Evolutionary conservation across 768 basidiomycete species (phyloP).

Genomic region (Holtermanniella nyarrowii): DNA sequence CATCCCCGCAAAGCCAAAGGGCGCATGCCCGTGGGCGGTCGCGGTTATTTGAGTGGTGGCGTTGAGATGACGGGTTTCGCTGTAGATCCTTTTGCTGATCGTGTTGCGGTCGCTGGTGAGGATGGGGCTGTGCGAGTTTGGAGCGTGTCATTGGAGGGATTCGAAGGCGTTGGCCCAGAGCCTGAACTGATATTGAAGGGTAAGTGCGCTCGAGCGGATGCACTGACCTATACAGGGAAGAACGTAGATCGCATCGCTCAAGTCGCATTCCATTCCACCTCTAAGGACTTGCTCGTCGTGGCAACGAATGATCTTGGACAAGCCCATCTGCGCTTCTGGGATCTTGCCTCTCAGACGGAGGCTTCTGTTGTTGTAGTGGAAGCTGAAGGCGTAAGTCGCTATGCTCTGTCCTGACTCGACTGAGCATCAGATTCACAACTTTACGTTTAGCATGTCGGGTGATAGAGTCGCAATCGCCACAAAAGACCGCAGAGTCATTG

Average conservation of each 20-base stretch:
- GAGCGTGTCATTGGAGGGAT: slow-evolving; percentile 16
- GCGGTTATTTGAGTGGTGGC: slow-evolving; percentile 30
- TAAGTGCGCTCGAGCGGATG: slow-evolving; percentile 3
- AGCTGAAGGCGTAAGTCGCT: slow-evolving; percentile 20
- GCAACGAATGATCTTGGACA: slow-evolving; percentile 38
- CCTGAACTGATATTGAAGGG: slow-evolving; percentile 27
- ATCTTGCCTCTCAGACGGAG: slow-evolving; percentile 20
- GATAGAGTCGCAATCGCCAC: slow-evolving; percentile 34
- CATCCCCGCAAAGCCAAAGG: slow-evolving; percentile 37
- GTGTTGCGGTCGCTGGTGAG: slow-evolving; percentile 36
- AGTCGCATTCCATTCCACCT: slow-evolving; percentile 37
- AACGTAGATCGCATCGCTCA: slow-evolving; percentile 36
- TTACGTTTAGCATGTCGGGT: slow-evolving; percentile 31
- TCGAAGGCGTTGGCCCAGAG: slow-evolving; percentile 23
- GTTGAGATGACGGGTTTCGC: slow-evolving; percentile 38
- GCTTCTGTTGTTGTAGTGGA: slow-evolving; percentile 11
- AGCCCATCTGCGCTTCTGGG: slow-evolving; percentile 30
- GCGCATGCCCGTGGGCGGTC: slow-evolving; percentile 29
- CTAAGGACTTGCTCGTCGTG: slow-evolving; percentile 31
- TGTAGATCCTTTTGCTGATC: slow-evolving; percentile 26
- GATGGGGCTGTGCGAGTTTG: slow-evolving; percentile 40
- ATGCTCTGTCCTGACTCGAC: not conserved
- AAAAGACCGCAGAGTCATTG: slow-evolving; percentile 36
- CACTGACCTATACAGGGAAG: slow-evolving; percentile 13
- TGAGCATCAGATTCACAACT: slow-evolving; percentile 24